phyloP scores from a whole-genome alignment of 345 rosid genomes.

The Linum trigynum region DNA sequence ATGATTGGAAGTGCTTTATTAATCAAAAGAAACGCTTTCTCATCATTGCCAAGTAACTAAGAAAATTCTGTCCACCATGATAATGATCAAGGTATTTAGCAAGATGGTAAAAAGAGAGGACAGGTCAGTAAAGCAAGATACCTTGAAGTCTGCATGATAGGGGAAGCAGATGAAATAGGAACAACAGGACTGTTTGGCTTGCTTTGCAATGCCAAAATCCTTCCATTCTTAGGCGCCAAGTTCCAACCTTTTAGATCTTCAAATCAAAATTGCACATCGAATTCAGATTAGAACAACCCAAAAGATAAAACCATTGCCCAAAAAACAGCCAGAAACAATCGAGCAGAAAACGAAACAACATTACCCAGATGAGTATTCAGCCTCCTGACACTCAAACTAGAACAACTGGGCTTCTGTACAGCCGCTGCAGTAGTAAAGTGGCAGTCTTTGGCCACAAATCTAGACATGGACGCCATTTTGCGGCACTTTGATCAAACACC shows the following conservation, averaged over 20 bases:
- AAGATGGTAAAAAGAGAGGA: background rate
- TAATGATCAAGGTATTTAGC: background rate
- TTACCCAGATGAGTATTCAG: slow-evolving; percentile 42
- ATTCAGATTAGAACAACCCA: slow-evolving; percentile 5
- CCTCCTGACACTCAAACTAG: slow-evolving; percentile 21
- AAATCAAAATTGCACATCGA: slow-evolving; percentile 1
- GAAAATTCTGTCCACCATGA: background rate
- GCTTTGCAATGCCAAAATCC: slow-evolving; percentile 29
- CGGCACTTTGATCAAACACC: background rate
- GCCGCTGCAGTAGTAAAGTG: slow-evolving; percentile 27
- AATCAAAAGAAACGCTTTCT: background rate
- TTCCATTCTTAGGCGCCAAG: slow-evolving; percentile 25
- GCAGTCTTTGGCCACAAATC: slow-evolving; percentile 40
- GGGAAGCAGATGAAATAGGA: slow-evolving; percentile 28
- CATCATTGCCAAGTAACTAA: background rate
- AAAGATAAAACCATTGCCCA: too few relatives aligned
- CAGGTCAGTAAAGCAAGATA: slow-evolving; percentile 19
- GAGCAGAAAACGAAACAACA: slow-evolving; percentile 11
- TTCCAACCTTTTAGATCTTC: slow-evolving; percentile 36
- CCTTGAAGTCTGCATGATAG: slow-evolving; percentile 37
- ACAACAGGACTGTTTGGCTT: slow-evolving; percentile 21
- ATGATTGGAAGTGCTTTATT: background rate
- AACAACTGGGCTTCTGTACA: slow-evolving; percentile 17
- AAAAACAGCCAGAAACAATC: slow-evolving; percentile 7
- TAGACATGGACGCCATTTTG: slow-evolving; percentile 63